phyloP scores from a whole-genome alignment of 345 rosid species.

The Raphanus sativus region DNA sequence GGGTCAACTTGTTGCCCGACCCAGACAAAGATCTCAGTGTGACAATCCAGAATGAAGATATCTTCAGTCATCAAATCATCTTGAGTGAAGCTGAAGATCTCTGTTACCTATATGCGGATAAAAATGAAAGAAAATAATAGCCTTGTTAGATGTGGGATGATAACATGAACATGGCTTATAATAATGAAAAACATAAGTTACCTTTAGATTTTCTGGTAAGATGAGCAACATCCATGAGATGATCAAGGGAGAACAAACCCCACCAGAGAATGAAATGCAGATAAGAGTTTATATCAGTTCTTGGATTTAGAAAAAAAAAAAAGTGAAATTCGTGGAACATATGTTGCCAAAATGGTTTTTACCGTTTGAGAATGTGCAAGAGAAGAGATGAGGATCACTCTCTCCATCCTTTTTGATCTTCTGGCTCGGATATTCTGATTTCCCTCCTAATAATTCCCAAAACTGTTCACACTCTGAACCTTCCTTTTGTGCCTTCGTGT shows the following conservation, averaged over 20 bases:
- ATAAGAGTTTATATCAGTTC: neutral
- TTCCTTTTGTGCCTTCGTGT: conserved; percentile 82
- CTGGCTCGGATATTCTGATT: conserved; percentile 77
- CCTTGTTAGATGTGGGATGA: conserved; percentile 2
- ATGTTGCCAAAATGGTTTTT: conserved; percentile 16
- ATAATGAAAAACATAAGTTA: conserved; percentile 1
- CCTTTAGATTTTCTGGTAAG: conserved; percentile 81
- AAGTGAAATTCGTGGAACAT: neutral
- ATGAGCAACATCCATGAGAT: conserved; percentile 13
- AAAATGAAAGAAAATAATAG: conserved; percentile 4
- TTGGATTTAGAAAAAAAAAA: conserved; percentile 5
- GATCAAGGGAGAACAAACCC: conserved; percentile 8
- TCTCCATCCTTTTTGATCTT: conserved; percentile 73
- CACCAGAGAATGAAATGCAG: neutral
- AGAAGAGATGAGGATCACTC: conserved; percentile 90
- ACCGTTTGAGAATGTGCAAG: conserved; percentile 61
- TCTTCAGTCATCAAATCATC: conserved; percentile 99
- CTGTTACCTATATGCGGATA: conserved; percentile 64
- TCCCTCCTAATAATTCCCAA: conserved; percentile 90
- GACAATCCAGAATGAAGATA: conserved; percentile 87
- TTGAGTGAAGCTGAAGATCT: conserved; percentile 84
- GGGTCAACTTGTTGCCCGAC: conserved; percentile 89
- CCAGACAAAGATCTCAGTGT: conserved; percentile 88
- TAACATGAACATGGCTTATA: conserved; percentile 12
- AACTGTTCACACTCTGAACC: conserved; percentile 91